Percentiles rank a stretch among this genome's conserved stretches.
phyloP scores from a whole-genome alignment of 805 yeast genomes.

The Scheffersomyces coipomensis region DNA sequence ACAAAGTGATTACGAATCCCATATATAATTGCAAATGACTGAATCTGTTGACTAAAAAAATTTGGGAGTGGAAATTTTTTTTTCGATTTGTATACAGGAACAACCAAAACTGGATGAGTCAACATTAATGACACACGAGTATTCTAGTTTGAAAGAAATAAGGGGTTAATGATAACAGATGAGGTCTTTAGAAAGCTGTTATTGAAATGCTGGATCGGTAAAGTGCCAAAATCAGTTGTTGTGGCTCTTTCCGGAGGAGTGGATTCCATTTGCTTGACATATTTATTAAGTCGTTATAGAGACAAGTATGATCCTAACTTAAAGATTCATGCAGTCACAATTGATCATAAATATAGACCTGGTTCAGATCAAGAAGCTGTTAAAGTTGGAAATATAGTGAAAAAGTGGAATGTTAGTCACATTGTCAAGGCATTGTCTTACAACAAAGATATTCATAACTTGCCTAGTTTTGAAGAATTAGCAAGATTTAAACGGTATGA shows the following conservation, averaged over 20 bases:
- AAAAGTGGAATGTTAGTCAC: conserved; percentile 34
- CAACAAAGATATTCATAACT: conserved; percentile 21
- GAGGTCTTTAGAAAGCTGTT: conserved; percentile 13
- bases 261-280: conserved; percentile 71
- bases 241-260: conserved; percentile 81
- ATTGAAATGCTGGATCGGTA: conserved; percentile 3
- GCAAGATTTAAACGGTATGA: conserved; percentile 58
- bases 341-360: conserved; percentile 59
- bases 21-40: background rate
- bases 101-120: too few relatives aligned
- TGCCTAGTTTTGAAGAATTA: conserved; percentile 51
- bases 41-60: background rate
- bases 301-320: conserved; percentile 24
- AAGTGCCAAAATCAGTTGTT: conserved; percentile 32
- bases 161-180: conserved; percentile 10
- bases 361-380: conserved; percentile 52
- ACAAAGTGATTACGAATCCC: background rate
- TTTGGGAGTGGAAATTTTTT: background rate
- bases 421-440: conserved; percentile 24
- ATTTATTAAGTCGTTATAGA: conserved; percentile 41
- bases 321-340: conserved; percentile 54
- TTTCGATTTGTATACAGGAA: too few relatives aligned
- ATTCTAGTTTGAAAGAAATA: background rate
- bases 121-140: too few relatives aligned
- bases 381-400: conserved; percentile 29